These are phyloP conservation scores for Phytophthora aleatoria DNA, from an alignment of 352 stramenopile genomes.

Conservation along the genomic window DNA sequence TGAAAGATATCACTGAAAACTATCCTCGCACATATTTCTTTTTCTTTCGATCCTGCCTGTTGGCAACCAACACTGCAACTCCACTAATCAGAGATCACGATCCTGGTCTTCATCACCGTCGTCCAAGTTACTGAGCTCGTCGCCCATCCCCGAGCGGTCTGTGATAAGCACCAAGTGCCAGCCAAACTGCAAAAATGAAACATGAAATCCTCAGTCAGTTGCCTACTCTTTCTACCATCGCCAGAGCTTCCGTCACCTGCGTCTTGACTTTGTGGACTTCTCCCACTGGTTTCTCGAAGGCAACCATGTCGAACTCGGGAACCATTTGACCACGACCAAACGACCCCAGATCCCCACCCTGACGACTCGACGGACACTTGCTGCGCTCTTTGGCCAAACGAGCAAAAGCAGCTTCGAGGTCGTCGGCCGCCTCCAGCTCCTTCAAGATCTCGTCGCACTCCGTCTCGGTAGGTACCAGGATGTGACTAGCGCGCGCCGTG, in stretches of 20 bases:
- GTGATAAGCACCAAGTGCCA: constrained; percentile 83
- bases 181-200: constrained; percentile 60
- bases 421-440: constrained; percentile 49
- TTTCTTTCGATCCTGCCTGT: neutral
- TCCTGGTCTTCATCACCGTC: constrained; percentile 27
- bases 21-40: no score
- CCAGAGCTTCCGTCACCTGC: constrained; percentile 41
- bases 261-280: constrained; percentile 82
- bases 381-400: constrained; percentile 54
- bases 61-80: neutral
- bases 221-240: neutral
- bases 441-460: constrained; percentile 57
- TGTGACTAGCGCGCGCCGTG: constrained; percentile 75
- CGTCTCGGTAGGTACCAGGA: constrained; percentile 68
- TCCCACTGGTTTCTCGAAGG: constrained; percentile 70
- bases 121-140: constrained; percentile 31
- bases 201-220: neutral
- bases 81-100: constrained; percentile 21
- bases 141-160: constrained; percentile 56
- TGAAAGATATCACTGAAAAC: neutral
- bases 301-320: constrained; percentile 72
- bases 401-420: constrained; percentile 56
- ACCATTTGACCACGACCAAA: constrained; percentile 83
- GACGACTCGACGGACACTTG: constrained; percentile 70
- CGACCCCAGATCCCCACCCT: constrained; percentile 71